Evolutionary conservation across 179 eudicot genomes (phyloP).

Genomic region (Gypsophila paniculata): DNA sequence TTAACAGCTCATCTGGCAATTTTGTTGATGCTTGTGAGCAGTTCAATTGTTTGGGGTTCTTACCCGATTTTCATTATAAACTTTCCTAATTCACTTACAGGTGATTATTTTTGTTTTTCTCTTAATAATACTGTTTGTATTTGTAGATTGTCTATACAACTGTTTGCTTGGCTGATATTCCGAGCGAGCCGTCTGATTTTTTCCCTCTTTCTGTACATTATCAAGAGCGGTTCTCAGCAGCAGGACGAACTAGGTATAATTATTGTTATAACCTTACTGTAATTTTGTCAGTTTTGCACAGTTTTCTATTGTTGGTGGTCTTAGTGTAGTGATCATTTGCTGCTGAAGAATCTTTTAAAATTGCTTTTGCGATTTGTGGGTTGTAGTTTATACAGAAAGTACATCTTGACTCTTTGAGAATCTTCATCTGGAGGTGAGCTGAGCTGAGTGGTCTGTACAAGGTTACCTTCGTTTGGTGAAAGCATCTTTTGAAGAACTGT

Average conservation of each 20-base stretch:
- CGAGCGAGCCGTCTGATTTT: conserved; percentile 95
- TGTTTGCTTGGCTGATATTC: conserved; percentile 83
- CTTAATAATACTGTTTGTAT: conserved; percentile 16
- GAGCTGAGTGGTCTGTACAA: conserved; percentile 1
- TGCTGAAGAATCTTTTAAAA: neutral
- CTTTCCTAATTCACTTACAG: conserved; percentile 11
- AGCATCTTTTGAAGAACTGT: conserved; percentile 6
- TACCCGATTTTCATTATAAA: neutral
- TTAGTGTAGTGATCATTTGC: neutral
- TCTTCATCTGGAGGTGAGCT: neutral
- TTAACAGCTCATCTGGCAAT: neutral
- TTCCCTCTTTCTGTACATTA: conserved; percentile 90
- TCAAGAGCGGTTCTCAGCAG: conserved; percentile 99
- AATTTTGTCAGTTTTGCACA: neutral
- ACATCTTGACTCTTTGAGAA: neutral
- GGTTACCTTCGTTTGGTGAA: neutral
- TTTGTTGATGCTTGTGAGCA: neutral
- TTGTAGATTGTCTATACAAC: conserved; percentile 84
- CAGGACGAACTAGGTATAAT: conserved; percentile 88
- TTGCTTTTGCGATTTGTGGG: neutral
- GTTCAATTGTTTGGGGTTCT: conserved; percentile 6
- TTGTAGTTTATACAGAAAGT: neutral
- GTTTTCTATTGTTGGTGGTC: neutral
- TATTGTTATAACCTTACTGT: neutral
- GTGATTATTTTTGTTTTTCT: conserved; percentile 9